A percentile compares a stretch with the other conserved stretches of the same genome.
phyloP scores from a whole-genome alignment of 805 yeast genomes.

The Saccharomycodes ludwigii region DNA sequence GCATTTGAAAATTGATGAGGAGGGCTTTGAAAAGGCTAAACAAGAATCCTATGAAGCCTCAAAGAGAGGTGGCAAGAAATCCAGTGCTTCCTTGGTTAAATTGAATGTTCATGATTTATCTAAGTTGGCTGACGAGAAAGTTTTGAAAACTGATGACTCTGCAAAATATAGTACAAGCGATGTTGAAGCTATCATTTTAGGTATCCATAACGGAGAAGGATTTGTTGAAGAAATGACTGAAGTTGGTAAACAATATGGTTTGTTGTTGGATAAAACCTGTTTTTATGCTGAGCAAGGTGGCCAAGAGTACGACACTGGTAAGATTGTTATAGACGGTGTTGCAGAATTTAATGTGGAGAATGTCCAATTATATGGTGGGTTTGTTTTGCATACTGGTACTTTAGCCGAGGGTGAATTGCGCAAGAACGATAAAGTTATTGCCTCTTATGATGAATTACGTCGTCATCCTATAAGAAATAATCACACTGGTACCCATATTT shows the following conservation, averaged over 20 bases:
- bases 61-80: slow-evolving; percentile 65
- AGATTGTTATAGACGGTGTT: slow-evolving; percentile 73
- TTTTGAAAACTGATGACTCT: slow-evolving; percentile 76
- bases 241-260: slow-evolving; percentile 51
- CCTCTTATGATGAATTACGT: slow-evolving; percentile 83
- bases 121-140: slow-evolving; percentile 44
- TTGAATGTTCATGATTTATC: slow-evolving; percentile 87
- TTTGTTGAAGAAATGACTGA: slow-evolving; percentile 43
- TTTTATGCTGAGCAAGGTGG: slow-evolving; percentile 99
- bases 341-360: slow-evolving; percentile 84
- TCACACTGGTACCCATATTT: slow-evolving; percentile 96
- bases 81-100: slow-evolving; percentile 51
- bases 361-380: slow-evolving; percentile 89
- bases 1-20: slow-evolving; percentile 83
- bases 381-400: slow-evolving; percentile 87
- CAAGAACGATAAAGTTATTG: slow-evolving; percentile 62
- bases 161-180: slow-evolving; percentile 66
- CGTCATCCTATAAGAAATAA: slow-evolving; percentile 95
- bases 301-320: slow-evolving; percentile 94
- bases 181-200: slow-evolving; percentile 55
- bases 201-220: slow-evolving; percentile 52
- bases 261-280: slow-evolving; percentile 79
- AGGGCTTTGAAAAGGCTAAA: slow-evolving; percentile 83
- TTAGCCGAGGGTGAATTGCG: slow-evolving; percentile 63
- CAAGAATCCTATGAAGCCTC: slow-evolving; percentile 89